Conservation (phyloP, 2,329 filamentous ascomycete genomes). For the Sporothrix dimorphospora region DNA sequence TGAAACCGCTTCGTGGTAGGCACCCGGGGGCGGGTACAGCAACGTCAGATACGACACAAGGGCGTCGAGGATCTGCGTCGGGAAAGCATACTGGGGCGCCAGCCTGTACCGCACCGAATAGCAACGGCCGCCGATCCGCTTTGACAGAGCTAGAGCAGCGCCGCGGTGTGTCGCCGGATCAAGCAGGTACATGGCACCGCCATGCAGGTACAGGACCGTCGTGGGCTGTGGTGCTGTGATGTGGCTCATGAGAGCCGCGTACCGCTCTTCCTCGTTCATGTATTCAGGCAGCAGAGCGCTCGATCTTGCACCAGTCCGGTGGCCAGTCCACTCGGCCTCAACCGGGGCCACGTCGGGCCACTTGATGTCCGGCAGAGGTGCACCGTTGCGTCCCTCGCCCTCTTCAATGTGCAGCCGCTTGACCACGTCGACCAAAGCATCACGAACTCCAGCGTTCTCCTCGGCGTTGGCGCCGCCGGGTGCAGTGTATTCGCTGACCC, state of each 20-base stretch:
- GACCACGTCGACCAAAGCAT: slow-evolving; percentile 62
- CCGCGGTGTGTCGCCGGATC: slow-evolving; percentile 70
- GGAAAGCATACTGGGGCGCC: slow-evolving; percentile 74
- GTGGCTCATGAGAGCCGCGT: slow-evolving; percentile 68
- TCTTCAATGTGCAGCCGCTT: slow-evolving; percentile 39
- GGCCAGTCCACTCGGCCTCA: slow-evolving; percentile 77
- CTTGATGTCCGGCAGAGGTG: slow-evolving; percentile 35
- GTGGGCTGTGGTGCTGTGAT: slow-evolving; percentile 60
- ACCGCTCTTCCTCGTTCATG: slow-evolving; percentile 67
- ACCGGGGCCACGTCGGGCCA: slow-evolving; percentile 60
- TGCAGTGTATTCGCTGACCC: slow-evolving; percentile 74
- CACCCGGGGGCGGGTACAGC: slow-evolving; percentile 69
- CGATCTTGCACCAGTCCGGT: slow-evolving; percentile 57
- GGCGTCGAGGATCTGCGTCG: slow-evolving; percentile 72
- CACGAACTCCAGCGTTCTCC: slow-evolving; percentile 54
- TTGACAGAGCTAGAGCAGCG: slow-evolving; percentile 63
- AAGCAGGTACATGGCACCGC: slow-evolving; percentile 73
- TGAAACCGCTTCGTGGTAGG: slow-evolving; percentile 67
- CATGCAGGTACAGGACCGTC: slow-evolving; percentile 75
- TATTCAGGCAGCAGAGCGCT: slow-evolving; percentile 53
- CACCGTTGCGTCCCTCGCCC: slow-evolving; percentile 23
- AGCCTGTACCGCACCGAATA: slow-evolving; percentile 76
- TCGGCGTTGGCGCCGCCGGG: slow-evolving; percentile 56
- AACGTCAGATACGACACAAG: slow-evolving; percentile 73
- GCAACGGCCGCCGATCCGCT: slow-evolving; percentile 66